These are phyloP conservation scores for Blumeria graminis DNA, from an alignment of 2,329 filamentous ascomycete species.

Conservation along the genomic window DNA sequence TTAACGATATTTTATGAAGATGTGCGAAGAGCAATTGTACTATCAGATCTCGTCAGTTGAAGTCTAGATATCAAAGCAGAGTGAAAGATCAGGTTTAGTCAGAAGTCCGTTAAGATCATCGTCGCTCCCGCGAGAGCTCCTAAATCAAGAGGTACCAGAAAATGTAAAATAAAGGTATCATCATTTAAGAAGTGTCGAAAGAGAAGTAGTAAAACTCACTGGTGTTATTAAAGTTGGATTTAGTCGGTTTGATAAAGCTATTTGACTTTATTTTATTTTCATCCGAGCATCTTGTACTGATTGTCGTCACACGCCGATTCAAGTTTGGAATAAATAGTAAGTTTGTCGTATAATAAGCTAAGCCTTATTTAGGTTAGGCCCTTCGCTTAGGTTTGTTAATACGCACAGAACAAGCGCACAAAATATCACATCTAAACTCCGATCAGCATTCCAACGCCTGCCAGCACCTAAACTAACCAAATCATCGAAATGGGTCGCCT, in stretches of 20 bases:
- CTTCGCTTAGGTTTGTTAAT: neutral
- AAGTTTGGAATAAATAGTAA: too few relatives aligned
- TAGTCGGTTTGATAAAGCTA: too few relatives aligned
- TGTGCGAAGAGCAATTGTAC: too few relatives aligned
- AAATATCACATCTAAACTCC: neutral
- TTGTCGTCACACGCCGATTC: too few relatives aligned
- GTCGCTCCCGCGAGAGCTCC: conserved; percentile 7
- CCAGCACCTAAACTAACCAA: neutral
- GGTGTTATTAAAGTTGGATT: too few relatives aligned
- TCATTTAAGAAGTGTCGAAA: conserved; percentile 24
- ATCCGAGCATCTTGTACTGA: too few relatives aligned
- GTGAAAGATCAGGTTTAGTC: neutral
- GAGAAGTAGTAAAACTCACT: neutral
- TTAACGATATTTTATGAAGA: too few relatives aligned
- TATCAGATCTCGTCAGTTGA: too few relatives aligned
- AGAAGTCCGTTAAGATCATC: conserved; percentile 12
- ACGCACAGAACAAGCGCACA: neutral
- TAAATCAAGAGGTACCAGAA: conserved; percentile 89
- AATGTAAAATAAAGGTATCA: conserved; percentile 43
- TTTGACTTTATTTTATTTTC: too few relatives aligned
- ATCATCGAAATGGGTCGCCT: conserved; percentile 56
- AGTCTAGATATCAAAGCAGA: too few relatives aligned
- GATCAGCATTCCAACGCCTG: neutral
- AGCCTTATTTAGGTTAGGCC: neutral
- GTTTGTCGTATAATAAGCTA: neutral